A percentile compares a stretch with the other conserved stretches of the same genome.
phyloP scores from a whole-genome alignment of 140 eudicot species.

The Flaveria floridana region DNA sequence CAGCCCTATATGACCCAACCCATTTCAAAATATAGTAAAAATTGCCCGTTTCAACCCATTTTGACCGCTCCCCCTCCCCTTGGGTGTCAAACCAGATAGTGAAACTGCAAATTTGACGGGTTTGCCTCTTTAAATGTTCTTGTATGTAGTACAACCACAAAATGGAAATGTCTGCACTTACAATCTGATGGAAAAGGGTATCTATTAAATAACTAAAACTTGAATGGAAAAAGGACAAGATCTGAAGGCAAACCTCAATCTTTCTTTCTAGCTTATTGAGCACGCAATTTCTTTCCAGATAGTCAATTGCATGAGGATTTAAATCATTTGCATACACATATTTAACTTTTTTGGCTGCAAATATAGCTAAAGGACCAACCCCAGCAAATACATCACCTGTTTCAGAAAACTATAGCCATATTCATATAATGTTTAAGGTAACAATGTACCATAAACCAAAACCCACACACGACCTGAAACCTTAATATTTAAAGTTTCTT shows the following conservation, averaged over 20 bases:
- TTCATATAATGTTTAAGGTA: conserved; percentile 7
- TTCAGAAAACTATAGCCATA: conserved; percentile 25
- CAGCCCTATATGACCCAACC: not conserved
- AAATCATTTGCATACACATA: conserved; percentile 89
- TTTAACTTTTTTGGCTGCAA: conserved; percentile 84
- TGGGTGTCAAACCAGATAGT: not conserved
- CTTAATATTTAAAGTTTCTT: not conserved
- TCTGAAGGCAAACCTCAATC: conserved; percentile 56
- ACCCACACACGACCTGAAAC: not conserved
- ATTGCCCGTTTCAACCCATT: not conserved
- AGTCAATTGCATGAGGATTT: conserved; percentile 82
- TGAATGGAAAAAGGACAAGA: conserved; percentile 10
- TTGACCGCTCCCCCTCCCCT: not conserved
- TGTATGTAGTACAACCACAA: not conserved
- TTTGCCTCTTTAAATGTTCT: conserved; percentile 1
- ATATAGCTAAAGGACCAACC: conserved; percentile 88
- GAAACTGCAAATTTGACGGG: not conserved
- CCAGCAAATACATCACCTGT: conserved; percentile 98
- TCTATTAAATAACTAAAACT: not conserved
- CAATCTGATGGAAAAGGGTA: conserved; percentile 1
- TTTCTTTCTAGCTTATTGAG: conserved; percentile 86
- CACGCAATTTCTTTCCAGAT: conserved; percentile 71
- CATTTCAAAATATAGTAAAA: not conserved
- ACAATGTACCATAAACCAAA: conserved; percentile 5
- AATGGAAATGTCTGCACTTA: not conserved